A percentile compares a stretch with the other conserved stretches of the same genome.
Evolutionary conservation across 2,329 filamentous ascomycete genomes (phyloP).

Genomic region (Didymosphaeria variabile): DNA sequence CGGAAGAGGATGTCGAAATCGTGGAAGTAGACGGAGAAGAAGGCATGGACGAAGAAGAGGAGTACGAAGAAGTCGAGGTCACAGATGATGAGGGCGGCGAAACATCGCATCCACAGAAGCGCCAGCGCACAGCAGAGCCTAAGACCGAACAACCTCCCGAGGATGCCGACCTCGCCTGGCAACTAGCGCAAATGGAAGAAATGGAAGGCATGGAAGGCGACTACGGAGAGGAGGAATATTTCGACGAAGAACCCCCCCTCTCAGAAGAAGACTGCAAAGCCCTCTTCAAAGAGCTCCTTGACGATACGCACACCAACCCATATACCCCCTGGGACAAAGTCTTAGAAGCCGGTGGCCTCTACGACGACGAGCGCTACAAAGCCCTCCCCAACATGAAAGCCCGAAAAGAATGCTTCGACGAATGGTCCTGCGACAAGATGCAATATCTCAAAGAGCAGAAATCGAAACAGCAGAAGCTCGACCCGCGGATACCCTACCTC

Average conservation of each 20-base stretch:
- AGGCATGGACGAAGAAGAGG: constrained; percentile 67
- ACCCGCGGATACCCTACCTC: constrained; percentile 84
- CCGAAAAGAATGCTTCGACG: constrained; percentile 82
- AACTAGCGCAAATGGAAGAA: constrained; percentile 87
- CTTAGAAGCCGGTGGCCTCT: constrained; percentile 80
- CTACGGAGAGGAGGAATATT: constrained; percentile 76
- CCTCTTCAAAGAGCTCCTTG: constrained; percentile 85
- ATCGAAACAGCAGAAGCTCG: constrained; percentile 78
- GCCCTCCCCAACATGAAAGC: constrained; percentile 81
- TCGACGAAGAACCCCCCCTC: constrained; percentile 75
- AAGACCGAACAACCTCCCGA: constrained; percentile 67
- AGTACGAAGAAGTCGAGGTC: constrained; percentile 82
- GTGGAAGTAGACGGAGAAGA: constrained; percentile 50
- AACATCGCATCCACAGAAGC: constrained; percentile 60
- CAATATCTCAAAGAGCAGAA: constrained; percentile 75
- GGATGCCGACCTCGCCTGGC: constrained; percentile 93
- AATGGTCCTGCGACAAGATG: constrained; percentile 83
- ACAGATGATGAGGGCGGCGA: constrained; percentile 65
- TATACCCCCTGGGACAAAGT: constrained; percentile 93
- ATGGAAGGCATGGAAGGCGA: constrained; percentile 78
- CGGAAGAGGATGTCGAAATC: constrained; percentile 43
- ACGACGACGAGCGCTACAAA: constrained; percentile 88
- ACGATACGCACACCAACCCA: constrained; percentile 83
- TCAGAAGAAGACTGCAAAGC: constrained; percentile 78
- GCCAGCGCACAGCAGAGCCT: constrained; percentile 57